Base-by-base conservation (phyloP, 1,139 yeast genomes). In the Suhomyces chickasaworum region DNA sequence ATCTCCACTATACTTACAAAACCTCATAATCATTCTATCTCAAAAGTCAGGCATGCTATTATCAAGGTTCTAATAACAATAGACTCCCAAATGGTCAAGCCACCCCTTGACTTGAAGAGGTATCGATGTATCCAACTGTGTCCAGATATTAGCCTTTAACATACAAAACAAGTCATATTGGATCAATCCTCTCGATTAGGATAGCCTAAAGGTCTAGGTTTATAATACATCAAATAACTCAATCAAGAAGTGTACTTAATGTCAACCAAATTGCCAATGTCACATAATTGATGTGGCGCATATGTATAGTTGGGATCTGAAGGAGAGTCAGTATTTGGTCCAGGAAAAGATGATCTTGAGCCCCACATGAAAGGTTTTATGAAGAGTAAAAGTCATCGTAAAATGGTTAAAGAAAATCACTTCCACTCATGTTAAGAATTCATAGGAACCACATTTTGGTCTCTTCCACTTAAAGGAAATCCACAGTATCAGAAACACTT, bases 121-220 rank as follows among this genome's bases (percentile, higher is more conserved):
- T 9, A 12, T 13, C 7, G 15, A 4, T 29, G 34, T 21, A 39
- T 16, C 30, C 41, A 39, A 39, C 36, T 39, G 41, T 30, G 30
- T 16, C 41, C 36, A 39, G 36, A 34, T 39, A 34, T 21, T 17
- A 39, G 41, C 36, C 41, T 44, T 39, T 36, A 48, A 48, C 51
- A 48, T 41, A 41, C 40, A 20, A 20, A 20, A 5, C n/a, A 49
- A 13, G 39, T 42, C 31, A 20, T 38, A 48, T 51, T 53, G 57
- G 56, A 49, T 52, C 54, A 33, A 44, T 53, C 57, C 57, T 37
- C 50, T 23, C 20, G 42, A 30, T n/a, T 39, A 42, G 52, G 55
- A 53, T 42, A 48, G 54, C 57, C 57, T 53, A 46, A 44, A 33
- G 32, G 32, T 12, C 12, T 39, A 18, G 29, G 16, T 29, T 12